These are phyloP conservation scores for Suillus spraguei DNA, from an alignment of 768 basidiomycete genomes.

Conservation along the genomic window DNA sequence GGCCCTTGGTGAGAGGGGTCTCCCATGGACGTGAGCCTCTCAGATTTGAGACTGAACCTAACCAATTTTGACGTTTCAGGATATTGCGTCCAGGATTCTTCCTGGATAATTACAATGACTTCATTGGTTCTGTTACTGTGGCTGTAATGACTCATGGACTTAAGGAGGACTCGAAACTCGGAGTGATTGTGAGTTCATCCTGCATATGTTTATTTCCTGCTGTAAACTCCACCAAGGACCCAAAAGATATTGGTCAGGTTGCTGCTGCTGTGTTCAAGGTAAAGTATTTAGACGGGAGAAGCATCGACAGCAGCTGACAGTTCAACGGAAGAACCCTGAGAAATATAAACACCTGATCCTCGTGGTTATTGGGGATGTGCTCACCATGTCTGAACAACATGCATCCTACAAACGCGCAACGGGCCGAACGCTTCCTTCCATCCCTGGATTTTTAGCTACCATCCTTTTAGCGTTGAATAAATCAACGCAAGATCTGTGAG, in stretches of 20 bases:
- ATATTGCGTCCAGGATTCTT: constrained; percentile 46
- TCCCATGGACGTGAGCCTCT: constrained; percentile 41
- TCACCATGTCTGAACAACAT: constrained; percentile 31
- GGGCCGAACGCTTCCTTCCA: constrained; percentile 30
- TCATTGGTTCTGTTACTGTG: constrained; percentile 38
- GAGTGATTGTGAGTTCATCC: constrained; percentile 35
- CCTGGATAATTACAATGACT: constrained; percentile 44
- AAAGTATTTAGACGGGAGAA: not conserved
- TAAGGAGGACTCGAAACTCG: constrained; percentile 34
- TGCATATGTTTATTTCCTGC: not conserved
- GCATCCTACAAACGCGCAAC: constrained; percentile 31
- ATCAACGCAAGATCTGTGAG: constrained; percentile 35
- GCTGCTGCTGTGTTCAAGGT: constrained; percentile 38
- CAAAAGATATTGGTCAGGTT: constrained; percentile 38
- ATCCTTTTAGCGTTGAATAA: constrained; percentile 31
- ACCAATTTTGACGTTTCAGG: constrained; percentile 18
- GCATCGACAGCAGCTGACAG: not conserved
- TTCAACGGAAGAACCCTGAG: constrained; percentile 29
- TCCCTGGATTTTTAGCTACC: constrained; percentile 30
- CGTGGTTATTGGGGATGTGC: constrained; percentile 32
- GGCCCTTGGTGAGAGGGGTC: constrained; percentile 30
- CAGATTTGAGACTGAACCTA: not conserved
- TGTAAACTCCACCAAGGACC: constrained; percentile 25
- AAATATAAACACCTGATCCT: constrained; percentile 26
- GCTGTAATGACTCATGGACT: constrained; percentile 37